phyloP scores from a whole-genome alignment of 257 asterid species.

The Echites panduratus region DNA sequence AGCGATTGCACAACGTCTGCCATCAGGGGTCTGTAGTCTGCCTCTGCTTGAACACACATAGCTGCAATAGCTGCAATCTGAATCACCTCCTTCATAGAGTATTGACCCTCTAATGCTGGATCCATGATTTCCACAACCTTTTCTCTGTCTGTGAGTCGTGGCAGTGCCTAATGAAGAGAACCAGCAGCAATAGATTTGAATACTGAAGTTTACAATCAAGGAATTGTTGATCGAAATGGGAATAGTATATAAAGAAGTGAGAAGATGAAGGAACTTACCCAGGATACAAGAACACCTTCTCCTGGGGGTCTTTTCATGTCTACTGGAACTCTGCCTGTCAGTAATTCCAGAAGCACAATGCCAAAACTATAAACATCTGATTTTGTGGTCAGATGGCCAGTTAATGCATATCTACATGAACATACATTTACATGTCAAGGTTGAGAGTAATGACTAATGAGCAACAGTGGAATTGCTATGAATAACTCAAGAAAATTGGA shows the following conservation, averaged over 20 bases:
- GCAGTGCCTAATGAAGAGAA: constrained; percentile 49
- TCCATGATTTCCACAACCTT: constrained; percentile 81
- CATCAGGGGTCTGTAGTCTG: constrained; percentile 89
- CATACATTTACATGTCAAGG: background rate
- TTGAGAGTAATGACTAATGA: background rate
- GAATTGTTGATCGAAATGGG: too few relatives aligned
- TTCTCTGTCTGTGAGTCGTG: constrained; percentile 75
- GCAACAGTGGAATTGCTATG: background rate
- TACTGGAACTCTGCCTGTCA: constrained; percentile 89
- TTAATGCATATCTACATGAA: constrained; percentile 66
- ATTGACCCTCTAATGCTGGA: constrained; percentile 72
- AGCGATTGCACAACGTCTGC: constrained; percentile 88
- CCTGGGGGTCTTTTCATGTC: constrained; percentile 87
- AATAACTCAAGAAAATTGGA: background rate
- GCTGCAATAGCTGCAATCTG: constrained; percentile 95
- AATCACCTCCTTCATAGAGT: constrained; percentile 75
- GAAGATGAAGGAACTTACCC: constrained; percentile 46
- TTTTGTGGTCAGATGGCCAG: constrained; percentile 88
- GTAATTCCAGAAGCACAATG: constrained; percentile 80
- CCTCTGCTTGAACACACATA: constrained; percentile 89
- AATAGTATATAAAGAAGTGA: background rate
- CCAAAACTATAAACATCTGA: constrained; percentile 96
- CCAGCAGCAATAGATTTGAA: background rate
- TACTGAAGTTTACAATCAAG: background rate
- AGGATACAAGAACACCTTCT: constrained; percentile 82